Evolutionary conservation across 1,139 yeast species (phyloP).

Genomic region (Hanseniaspora gamundiae): DNA sequence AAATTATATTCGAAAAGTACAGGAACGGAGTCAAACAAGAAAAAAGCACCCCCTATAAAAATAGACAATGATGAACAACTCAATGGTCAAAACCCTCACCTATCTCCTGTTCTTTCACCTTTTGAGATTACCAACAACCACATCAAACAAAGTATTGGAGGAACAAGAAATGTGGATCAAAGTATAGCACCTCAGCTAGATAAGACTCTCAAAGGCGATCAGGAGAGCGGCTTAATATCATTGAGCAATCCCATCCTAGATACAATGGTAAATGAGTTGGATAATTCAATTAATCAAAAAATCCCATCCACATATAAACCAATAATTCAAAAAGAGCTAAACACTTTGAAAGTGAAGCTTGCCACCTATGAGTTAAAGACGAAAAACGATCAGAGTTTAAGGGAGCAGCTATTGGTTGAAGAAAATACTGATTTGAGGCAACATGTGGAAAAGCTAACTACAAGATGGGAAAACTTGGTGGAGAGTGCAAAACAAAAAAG

Average conservation of each 20-base stretch:
- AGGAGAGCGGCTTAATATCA: no score
- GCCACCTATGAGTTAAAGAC: constrained; percentile 21
- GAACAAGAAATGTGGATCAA: not conserved
- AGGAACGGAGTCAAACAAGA: no score
- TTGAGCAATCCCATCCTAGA: constrained; percentile 10
- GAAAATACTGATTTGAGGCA: constrained; percentile 27
- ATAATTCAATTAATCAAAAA: not conserved
- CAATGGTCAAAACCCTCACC: no score
- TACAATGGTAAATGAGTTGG: constrained; percentile 10
- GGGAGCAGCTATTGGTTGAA: constrained; percentile 18
- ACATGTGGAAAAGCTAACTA: constrained; percentile 30
- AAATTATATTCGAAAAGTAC: constrained; percentile 6
- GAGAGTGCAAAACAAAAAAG: constrained; percentile 34
- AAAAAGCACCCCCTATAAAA: no score
- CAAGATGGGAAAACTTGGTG: constrained; percentile 37
- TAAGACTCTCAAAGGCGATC: no score
- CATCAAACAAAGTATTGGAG: constrained; percentile 5
- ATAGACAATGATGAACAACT: no score
- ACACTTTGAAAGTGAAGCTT: constrained; percentile 23
- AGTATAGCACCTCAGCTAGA: no score
- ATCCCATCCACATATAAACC: constrained; percentile 8
- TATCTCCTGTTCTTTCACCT: no score
- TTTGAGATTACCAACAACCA: not conserved
- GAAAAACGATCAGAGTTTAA: constrained; percentile 20
- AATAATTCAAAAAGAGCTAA: constrained; percentile 13